These are phyloP conservation scores for Phaeosphaeria sp. DNA, from an alignment of 2,329 filamentous ascomycete species.

Conservation along the genomic window DNA sequence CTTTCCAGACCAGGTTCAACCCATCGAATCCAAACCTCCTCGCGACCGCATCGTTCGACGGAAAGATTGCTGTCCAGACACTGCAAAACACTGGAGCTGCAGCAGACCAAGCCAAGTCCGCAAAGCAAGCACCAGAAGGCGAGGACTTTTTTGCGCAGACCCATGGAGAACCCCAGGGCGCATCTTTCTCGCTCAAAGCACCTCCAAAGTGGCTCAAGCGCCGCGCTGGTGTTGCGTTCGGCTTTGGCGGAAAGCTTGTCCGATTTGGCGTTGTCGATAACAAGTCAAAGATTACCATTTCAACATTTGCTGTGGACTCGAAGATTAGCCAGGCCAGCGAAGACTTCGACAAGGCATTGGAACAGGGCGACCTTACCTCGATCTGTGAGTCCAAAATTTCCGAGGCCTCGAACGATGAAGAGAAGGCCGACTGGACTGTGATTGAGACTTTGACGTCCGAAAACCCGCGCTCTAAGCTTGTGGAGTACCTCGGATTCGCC, in stretches of 20 bases:
- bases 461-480: conserved; percentile 83
- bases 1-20: conserved; percentile 93
- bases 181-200: conserved; percentile 84
- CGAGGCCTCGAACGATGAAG: conserved; percentile 80
- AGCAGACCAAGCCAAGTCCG: conserved; percentile 64
- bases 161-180: conserved; percentile 87
- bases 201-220: conserved; percentile 91
- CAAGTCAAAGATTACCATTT: conserved; percentile 80
- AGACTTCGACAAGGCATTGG: conserved; percentile 83
- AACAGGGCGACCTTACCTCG: conserved; percentile 75
- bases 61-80: conserved; percentile 92
- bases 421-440: conserved; percentile 95
- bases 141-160: conserved; percentile 97
- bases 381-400: conserved; percentile 83
- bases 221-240: conserved; percentile 86
- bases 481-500: conserved; percentile 88
- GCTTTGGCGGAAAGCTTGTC: conserved; percentile 92
- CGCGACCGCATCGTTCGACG: conserved; percentile 95
- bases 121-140: conserved; percentile 75
- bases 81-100: conserved; percentile 90
- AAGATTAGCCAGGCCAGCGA: conserved; percentile 83
- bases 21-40: conserved; percentile 90
- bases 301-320: conserved; percentile 87
- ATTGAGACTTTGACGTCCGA: conserved; percentile 86
- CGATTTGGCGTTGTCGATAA: conserved; percentile 74